These are phyloP conservation scores for Lentithecium fluviatile DNA, from an alignment of 495 filamentous ascomycete genomes.

Conservation along the genomic window DNA sequence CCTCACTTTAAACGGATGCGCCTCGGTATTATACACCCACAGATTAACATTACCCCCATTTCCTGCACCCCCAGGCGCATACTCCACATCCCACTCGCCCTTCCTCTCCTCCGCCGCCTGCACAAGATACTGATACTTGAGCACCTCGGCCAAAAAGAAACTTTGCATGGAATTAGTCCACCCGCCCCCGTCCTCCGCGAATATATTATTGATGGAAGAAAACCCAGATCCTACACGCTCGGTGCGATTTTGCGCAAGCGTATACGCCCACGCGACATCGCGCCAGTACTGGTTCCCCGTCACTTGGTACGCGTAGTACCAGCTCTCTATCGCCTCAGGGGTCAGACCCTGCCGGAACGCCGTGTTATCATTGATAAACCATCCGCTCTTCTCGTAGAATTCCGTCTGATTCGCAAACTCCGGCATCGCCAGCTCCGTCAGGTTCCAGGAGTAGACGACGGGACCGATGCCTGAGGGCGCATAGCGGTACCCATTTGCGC, in stretches of 20 bases:
- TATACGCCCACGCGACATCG: conserved; percentile 78
- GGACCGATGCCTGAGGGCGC: conserved; percentile 75
- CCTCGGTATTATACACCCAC: conserved; percentile 83
- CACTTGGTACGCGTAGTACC: conserved; percentile 81
- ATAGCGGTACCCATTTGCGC: conserved; percentile 68
- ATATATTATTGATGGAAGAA: conserved; percentile 60
- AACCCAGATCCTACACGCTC: conserved; percentile 66
- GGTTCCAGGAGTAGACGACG: conserved; percentile 71
- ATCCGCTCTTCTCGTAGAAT: conserved; percentile 51
- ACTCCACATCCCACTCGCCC: conserved; percentile 47
- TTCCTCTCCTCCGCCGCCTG: conserved; percentile 58
- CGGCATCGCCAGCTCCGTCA: conserved; percentile 46
- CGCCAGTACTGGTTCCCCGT: conserved; percentile 62
- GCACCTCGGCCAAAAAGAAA: conserved; percentile 84
- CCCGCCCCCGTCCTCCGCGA: conserved; percentile 56
- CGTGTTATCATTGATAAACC: conserved; percentile 50
- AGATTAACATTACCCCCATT: conserved; percentile 52
- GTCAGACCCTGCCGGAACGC: conserved; percentile 63
- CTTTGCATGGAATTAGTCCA: conserved; percentile 70
- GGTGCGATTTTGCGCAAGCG: conserved; percentile 65
- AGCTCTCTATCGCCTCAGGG: conserved; percentile 82
- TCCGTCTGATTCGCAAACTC: conserved; percentile 65
- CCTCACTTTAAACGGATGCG: conserved; percentile 66
- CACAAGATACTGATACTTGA: conserved; percentile 81
- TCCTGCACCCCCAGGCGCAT: conserved; percentile 49